These are phyloP conservation scores for Tolypocladium sp. DNA, from an alignment of 2,329 filamentous ascomycete genomes.

Conservation along the genomic window DNA sequence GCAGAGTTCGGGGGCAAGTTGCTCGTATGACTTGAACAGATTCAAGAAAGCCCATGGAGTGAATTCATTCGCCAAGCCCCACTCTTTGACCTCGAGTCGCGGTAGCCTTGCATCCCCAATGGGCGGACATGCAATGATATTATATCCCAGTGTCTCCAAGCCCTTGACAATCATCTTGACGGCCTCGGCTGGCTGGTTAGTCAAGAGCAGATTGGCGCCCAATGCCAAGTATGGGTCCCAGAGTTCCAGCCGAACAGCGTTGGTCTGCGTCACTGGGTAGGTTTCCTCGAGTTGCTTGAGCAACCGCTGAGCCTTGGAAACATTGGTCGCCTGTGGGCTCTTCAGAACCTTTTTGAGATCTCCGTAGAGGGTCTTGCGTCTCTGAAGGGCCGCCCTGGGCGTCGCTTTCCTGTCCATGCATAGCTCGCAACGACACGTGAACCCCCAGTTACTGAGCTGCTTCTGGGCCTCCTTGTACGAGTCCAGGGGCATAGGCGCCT, in stretches of 20 bases:
- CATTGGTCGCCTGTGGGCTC: no score
- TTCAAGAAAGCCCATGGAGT: slow-evolving; percentile 6
- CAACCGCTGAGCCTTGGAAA: neutral
- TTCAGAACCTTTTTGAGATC: no score
- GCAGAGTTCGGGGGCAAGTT: slow-evolving; percentile 13
- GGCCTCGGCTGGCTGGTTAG: slow-evolving; percentile 1
- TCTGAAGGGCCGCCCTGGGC: neutral
- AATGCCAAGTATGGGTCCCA: slow-evolving; percentile 11
- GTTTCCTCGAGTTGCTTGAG: slow-evolving; percentile 10
- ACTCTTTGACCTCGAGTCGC: slow-evolving; percentile 10
- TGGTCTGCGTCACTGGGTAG: slow-evolving; percentile 7
- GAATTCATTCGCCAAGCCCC: slow-evolving; percentile 10
- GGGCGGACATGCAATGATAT: slow-evolving; percentile 7
- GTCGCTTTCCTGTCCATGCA: slow-evolving; percentile 21
- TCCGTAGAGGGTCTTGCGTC: no score
- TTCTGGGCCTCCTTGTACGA: slow-evolving; percentile 20
- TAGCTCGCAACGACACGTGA: slow-evolving; percentile 29
- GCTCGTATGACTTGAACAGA: slow-evolving; percentile 8
- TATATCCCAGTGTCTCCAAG: slow-evolving; percentile 16
- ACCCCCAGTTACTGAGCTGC: slow-evolving; percentile 26
- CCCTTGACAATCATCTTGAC: slow-evolving; percentile 12
- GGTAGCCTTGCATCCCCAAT: neutral
- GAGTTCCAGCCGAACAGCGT: slow-evolving; percentile 8
- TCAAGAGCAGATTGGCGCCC: neutral
- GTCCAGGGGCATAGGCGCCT: slow-evolving; percentile 7